These are phyloP conservation scores for Hortiboletus campestris DNA, from an alignment of 768 basidiomycete species.

Conservation along the genomic window DNA sequence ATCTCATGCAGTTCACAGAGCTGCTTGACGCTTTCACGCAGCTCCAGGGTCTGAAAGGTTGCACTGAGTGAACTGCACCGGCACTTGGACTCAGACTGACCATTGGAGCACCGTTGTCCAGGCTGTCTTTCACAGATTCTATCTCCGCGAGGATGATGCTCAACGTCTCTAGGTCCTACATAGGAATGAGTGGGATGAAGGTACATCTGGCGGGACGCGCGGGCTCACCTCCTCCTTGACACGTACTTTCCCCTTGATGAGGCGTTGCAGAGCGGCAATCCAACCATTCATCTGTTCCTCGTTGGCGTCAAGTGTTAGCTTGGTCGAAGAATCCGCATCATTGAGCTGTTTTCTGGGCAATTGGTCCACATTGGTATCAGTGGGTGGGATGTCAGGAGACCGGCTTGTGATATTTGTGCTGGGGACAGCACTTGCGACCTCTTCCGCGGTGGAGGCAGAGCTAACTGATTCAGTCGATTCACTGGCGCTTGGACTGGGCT, in stretches of 20 bases:
- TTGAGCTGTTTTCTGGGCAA: not conserved
- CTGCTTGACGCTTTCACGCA: slow-evolving; percentile 22
- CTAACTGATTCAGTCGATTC: not conserved
- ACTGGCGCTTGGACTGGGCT: not conserved
- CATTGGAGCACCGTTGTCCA: slow-evolving; percentile 3
- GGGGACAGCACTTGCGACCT: not conserved
- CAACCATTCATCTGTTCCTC: slow-evolving; percentile 17
- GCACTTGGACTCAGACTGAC: slow-evolving; percentile 14
- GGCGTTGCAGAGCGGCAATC: slow-evolving; percentile 28
- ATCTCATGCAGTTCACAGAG: slow-evolving; percentile 28
- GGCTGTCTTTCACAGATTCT: slow-evolving; percentile 22
- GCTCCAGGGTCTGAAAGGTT: slow-evolving; percentile 15
- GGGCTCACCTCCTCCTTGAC: slow-evolving; percentile 22
- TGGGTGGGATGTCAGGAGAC: slow-evolving; percentile 9
- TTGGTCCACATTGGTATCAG: not conserved
- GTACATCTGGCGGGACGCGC: not conserved
- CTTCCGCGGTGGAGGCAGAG: slow-evolving; percentile 4
- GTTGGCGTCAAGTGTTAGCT: not conserved
- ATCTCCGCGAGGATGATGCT: slow-evolving; percentile 31
- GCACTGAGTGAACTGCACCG: not conserved
- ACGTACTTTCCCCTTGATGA: slow-evolving; percentile 28
- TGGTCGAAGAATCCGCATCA: not conserved
- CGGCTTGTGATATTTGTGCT: slow-evolving; percentile 22
- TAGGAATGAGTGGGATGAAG: not conserved
- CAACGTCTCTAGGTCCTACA: slow-evolving; percentile 25